phyloP scores from a whole-genome alignment of 805 yeast species.

The Suhomyces tanzawaensis region DNA sequence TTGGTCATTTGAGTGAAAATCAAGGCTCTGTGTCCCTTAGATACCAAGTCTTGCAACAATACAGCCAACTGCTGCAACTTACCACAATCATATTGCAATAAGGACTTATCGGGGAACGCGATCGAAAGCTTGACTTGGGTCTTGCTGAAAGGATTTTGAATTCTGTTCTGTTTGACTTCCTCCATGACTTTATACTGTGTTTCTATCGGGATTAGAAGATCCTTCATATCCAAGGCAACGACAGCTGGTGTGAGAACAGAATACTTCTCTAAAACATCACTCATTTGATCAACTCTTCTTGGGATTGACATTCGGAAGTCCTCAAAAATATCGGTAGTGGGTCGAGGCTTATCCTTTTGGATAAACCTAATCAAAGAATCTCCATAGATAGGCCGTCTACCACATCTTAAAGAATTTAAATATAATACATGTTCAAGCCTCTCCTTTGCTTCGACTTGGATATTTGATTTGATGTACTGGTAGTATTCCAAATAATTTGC shows the following conservation, averaged over 20 bases:
- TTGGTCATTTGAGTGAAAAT: slow-evolving; percentile 98
- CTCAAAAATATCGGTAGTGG: slow-evolving; percentile 14
- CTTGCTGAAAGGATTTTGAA: slow-evolving; percentile 66
- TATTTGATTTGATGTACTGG: slow-evolving; percentile 50
- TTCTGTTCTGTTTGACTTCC: slow-evolving; percentile 33
- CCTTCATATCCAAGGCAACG: slow-evolving; percentile 70
- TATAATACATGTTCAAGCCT: slow-evolving; percentile 56
- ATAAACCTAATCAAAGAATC: slow-evolving; percentile 49
- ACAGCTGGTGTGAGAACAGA: slow-evolving; percentile 88
- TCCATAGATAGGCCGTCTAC: slow-evolving; percentile 67
- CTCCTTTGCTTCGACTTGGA: slow-evolving; percentile 51
- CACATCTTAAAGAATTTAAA: slow-evolving; percentile 64
- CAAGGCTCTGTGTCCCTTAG: slow-evolving; percentile 88
- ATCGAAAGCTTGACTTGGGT: slow-evolving; percentile 84
- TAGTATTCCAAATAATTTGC: slow-evolving; percentile 56
- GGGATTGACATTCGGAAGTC: slow-evolving; percentile 25
- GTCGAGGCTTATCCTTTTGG: slow-evolving; percentile 12
- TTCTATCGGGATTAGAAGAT: slow-evolving; percentile 43
- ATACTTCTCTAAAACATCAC: slow-evolving; percentile 62
- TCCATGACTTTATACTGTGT: slow-evolving; percentile 31
- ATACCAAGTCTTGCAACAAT: slow-evolving; percentile 71
- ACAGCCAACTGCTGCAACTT: slow-evolving; percentile 83
- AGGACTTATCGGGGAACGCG: slow-evolving; percentile 93
- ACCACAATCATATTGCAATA: slow-evolving; percentile 95
- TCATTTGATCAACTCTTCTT: slow-evolving; percentile 33